phyloP scores from a whole-genome alignment of 495 filamentous ascomycete species.

The Penicillium simplicissimum region DNA sequence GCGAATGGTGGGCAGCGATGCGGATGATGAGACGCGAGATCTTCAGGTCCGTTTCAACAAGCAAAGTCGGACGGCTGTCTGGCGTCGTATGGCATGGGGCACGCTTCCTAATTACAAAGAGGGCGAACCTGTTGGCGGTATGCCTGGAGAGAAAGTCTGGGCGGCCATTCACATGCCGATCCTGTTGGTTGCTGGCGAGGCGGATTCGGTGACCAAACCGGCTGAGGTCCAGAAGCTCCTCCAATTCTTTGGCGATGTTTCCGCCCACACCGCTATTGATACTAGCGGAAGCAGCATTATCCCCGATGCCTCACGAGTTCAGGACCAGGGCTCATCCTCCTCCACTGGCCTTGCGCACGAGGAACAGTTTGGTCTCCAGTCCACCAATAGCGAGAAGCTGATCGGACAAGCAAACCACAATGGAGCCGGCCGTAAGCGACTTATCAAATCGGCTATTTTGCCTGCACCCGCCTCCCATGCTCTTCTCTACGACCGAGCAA shows the following conservation, averaged over 20 bases:
- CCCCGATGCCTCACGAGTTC: slow-evolving; percentile 46
- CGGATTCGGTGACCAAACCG: slow-evolving; percentile 72
- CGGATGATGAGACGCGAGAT: slow-evolving; percentile 71
- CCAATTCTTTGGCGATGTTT: slow-evolving; percentile 50
- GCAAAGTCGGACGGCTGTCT: slow-evolving; percentile 78
- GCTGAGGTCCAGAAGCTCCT: slow-evolving; percentile 70
- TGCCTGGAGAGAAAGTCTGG: slow-evolving; percentile 75
- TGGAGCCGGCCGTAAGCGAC: slow-evolving; percentile 34
- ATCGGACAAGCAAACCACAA: slow-evolving; percentile 3
- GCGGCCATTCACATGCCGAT: slow-evolving; percentile 69
- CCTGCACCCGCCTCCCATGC: slow-evolving; percentile 81
- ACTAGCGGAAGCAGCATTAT: slow-evolving; percentile 47
- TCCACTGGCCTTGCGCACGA: slow-evolving; percentile 24
- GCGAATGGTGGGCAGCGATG: slow-evolving; percentile 74
- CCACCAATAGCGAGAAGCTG: slow-evolving; percentile 26
- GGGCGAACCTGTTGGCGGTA: slow-evolving; percentile 55
- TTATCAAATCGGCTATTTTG: slow-evolving; percentile 70
- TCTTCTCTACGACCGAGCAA: slow-evolving; percentile 76
- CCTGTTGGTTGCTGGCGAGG: slow-evolving; percentile 74
- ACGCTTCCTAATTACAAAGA: slow-evolving; percentile 55
- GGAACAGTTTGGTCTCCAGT: slow-evolving; percentile 29
- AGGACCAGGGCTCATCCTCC: slow-evolving; percentile 25
- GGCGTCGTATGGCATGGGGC: slow-evolving; percentile 81
- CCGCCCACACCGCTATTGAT: slow-evolving; percentile 28
- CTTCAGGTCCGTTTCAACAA: slow-evolving; percentile 82